These are phyloP conservation scores for Lipomyces japonicus DNA, from an alignment of 805 yeast genomes.

Conservation along the genomic window DNA sequence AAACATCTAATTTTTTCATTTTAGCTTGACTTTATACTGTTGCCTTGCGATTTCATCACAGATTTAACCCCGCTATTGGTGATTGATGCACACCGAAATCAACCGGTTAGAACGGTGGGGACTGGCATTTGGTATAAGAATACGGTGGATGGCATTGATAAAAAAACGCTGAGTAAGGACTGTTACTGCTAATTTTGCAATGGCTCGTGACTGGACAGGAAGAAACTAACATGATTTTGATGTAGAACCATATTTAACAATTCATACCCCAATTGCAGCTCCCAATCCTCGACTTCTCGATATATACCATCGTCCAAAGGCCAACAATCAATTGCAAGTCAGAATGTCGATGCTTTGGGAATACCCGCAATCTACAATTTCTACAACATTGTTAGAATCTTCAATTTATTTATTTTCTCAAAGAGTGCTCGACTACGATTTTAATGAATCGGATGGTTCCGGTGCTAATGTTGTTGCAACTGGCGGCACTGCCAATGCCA, in stretches of 20 bases:
- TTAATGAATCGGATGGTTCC: neutral
- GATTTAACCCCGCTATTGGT: conserved; percentile 87
- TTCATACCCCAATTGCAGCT: conserved; percentile 38
- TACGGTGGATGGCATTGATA: conserved; percentile 70
- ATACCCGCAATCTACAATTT: conserved; percentile 71
- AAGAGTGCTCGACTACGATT: conserved; percentile 44
- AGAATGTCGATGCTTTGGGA: conserved; percentile 90
- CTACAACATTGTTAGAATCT: conserved; percentile 71
- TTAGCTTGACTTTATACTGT: conserved; percentile 59
- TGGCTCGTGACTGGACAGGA: conserved; percentile 46
- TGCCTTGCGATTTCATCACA: conserved; percentile 93
- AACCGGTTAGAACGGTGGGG: conserved; percentile 64
- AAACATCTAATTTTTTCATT: conserved; percentile 7
- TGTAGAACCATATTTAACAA: conserved; percentile 32
- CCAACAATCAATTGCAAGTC: conserved; percentile 58
- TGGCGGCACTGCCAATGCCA: neutral
- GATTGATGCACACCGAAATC: conserved; percentile 76
- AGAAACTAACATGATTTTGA: conserved; percentile 32
- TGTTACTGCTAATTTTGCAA: conserved; percentile 48
- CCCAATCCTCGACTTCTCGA: conserved; percentile 58
- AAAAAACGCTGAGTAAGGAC: conserved; percentile 55
- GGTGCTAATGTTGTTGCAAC: neutral
- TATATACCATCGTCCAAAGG: conserved; percentile 50
- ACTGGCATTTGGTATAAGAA: conserved; percentile 75
- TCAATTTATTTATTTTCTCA: conserved; percentile 63